Evolutionary conservation across 1,284 basidiomycete species (phyloP), one percentile per base, ranked within the genome.

Genomic region (Exsudoporus floridanus): DNA sequence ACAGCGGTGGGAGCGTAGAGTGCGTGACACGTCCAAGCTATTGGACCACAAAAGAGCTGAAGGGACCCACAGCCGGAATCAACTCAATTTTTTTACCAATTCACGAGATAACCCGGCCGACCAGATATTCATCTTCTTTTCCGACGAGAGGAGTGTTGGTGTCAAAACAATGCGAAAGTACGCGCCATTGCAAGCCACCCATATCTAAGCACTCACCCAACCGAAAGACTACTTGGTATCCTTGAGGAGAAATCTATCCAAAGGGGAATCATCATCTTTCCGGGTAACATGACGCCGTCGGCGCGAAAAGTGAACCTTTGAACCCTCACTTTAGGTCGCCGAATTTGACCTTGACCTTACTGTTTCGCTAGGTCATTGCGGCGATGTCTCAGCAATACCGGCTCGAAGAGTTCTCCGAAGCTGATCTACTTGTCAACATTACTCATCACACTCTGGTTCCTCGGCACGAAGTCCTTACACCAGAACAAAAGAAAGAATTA

Each of bases 151-250:
- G 69, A 94, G 90, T 60, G 94, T 98, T 8, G 91, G 92, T 55
- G 92, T 98, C 49, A 94, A 94, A 72, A 92, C 92, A 4, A 96
- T 98, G 91, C 81, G 94, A 76, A 94, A 92, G 94, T 96, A 69
- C 59, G 89, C 78, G n/a, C 23, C 14, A 52, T 35, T 36, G 12
- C 31, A 38, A 21, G 46, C 37, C 46, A 10, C 47, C n/a, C 47
- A 23, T 39, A 8, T 51, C 45, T 40, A 27, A 34, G 16, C 27
- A 43, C 55, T 61, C 35, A 58, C 45, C 49, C n/a, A 33, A 30
- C 23, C 34, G 45, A 41, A 69, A 97, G 94, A 67, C 79, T 98
- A 60, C 82, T 97, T 50, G 78, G 79, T 52, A 91, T 94, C 57
- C 78, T 98, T 46, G 93, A 96, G 68, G 90, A 93, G 70, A 91